These are phyloP conservation scores for Phialocephala subalpina DNA, from an alignment of 2,329 filamentous ascomycete genomes.

Conservation along the genomic window DNA sequence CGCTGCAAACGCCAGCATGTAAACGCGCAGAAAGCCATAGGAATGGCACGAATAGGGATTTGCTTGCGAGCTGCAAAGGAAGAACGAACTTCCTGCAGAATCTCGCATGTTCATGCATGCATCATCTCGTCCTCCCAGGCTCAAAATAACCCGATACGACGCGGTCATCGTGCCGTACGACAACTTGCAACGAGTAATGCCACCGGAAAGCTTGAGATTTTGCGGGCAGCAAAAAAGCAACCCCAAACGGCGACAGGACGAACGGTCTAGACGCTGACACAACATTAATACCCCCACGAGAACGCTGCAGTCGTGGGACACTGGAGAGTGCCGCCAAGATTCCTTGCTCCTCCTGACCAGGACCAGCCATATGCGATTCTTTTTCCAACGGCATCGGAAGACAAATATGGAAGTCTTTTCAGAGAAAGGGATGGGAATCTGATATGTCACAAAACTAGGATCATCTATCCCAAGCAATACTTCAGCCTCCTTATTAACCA, in stretches of 20 bases:
- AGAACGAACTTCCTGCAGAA: slow-evolving; percentile 6
- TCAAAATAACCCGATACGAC: slow-evolving; percentile 5
- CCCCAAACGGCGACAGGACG: background rate
- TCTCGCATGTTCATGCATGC: slow-evolving; percentile 8
- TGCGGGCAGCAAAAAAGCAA: slow-evolving; percentile 6
- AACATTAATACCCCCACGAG: slow-evolving; percentile 7
- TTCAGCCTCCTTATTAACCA: slow-evolving; percentile 23
- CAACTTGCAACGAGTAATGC: background rate
- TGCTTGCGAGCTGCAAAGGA: background rate
- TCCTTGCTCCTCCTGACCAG: background rate
- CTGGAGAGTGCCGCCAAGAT: background rate
- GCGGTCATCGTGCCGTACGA: background rate
- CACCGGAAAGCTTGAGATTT: background rate
- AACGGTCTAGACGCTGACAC: slow-evolving; percentile 8
- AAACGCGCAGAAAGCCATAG: background rate
- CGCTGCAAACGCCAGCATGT: background rate
- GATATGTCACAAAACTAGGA: background rate
- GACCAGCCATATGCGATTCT: background rate
- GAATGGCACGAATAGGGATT: background rate
- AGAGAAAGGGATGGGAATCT: background rate
- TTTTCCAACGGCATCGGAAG: slow-evolving; percentile 4
- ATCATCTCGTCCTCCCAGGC: slow-evolving; percentile 1
- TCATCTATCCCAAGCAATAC: slow-evolving; percentile 17
- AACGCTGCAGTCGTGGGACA: background rate
- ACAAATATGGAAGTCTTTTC: slow-evolving; percentile 2